Percentiles rank a stretch among this genome's conserved stretches.
Evolutionary conservation across 192 early-diverging fungal genomes (phyloP).

Genomic region (Pilobolus umbonatus): DNA sequence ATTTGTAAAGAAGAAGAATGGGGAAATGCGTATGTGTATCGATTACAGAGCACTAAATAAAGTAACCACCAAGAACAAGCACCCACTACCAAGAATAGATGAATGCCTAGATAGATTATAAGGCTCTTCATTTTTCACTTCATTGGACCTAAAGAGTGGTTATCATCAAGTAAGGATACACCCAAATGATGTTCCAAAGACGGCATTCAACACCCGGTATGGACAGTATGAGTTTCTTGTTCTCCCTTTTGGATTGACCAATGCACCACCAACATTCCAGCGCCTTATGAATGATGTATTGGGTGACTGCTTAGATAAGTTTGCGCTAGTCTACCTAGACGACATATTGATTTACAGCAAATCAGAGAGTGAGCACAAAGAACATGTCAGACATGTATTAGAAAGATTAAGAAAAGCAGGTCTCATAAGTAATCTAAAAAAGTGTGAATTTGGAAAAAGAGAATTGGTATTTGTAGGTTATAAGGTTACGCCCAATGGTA

Average conservation of each 20-base stretch:
- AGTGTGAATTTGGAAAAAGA: constrained; percentile 1
- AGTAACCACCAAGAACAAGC: no score
- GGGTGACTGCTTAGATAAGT: neutral
- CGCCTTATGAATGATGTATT: constrained; percentile 3
- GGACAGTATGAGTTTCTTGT: constrained; percentile 22
- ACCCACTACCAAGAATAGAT: no score
- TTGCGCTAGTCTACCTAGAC: constrained; percentile 38
- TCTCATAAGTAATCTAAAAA: constrained; percentile 3
- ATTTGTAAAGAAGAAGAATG: no score
- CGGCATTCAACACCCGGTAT: constrained; percentile 24
- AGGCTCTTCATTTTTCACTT: no score
- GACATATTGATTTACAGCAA: constrained; percentile 37
- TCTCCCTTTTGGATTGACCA: constrained; percentile 29
- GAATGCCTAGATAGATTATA: no score
- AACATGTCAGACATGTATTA: constrained; percentile 15
- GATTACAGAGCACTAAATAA: no score
- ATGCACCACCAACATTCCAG: constrained; percentile 24
- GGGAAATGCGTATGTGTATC: no score
- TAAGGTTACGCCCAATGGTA: constrained; percentile 21
- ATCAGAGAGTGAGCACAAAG: constrained; percentile 25
- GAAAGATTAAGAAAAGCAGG: constrained; percentile 13
- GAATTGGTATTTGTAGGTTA: constrained; percentile 27
- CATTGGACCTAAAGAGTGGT: no score
- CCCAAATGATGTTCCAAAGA: no score
- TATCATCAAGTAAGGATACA: no score